Conservation (phyloP, 805 yeast genomes). For the Pichia californica region DNA sequence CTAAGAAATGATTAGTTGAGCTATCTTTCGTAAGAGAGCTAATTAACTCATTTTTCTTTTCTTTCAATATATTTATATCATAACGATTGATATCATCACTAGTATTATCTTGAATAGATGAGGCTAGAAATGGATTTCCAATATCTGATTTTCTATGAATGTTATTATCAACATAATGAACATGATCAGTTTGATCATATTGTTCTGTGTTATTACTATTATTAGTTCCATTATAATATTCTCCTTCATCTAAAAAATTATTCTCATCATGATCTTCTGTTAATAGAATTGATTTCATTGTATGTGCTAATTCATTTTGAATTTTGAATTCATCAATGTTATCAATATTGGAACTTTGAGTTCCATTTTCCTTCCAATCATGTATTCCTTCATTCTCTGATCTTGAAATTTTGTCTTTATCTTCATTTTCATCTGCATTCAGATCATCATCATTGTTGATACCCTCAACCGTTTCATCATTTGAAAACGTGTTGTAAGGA, state of each 20-base stretch:
- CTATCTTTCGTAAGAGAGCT: conserved; percentile 31
- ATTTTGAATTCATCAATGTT: conserved; percentile 16
- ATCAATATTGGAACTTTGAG: too few relatives aligned
- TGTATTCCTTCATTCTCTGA: too few relatives aligned
- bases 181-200: conserved; percentile 7
- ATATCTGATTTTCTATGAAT: conserved; percentile 5
- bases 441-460: not conserved
- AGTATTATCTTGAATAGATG: conserved; percentile 4
- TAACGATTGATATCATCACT: conserved; percentile 1
- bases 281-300: conserved; percentile 14
- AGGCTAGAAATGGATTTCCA: conserved; percentile 9
- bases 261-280: conserved; percentile 5
- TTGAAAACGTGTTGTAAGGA: not conserved
- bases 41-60: conserved; percentile 32
- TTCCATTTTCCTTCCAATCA: too few relatives aligned
- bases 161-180: conserved; percentile 9
- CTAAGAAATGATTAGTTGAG: not conserved
- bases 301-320: conserved; percentile 19
- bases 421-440: not conserved
- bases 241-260: conserved; percentile 1
- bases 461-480: not conserved
- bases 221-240: conserved; percentile 18
- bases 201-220: conserved; percentile 10
- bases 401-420: not conserved
- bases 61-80: conserved; percentile 19